A percentile compares a stretch with the other conserved stretches of the same genome.
Evolutionary conservation across 2,329 filamentous ascomycete species (phyloP).

Genomic region (Phoma sp.): DNA sequence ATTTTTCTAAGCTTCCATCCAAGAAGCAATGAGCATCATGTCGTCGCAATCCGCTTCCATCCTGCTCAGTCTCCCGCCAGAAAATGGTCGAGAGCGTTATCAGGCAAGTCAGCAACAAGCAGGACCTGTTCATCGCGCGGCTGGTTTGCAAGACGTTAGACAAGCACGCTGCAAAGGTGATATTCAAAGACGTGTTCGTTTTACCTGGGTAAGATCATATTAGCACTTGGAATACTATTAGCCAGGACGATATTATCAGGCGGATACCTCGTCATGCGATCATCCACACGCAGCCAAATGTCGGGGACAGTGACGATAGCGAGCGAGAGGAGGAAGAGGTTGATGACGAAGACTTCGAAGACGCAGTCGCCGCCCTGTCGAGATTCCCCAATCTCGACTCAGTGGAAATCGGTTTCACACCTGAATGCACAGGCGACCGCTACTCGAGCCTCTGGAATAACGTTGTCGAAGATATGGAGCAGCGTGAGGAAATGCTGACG

Average conservation of each 20-base stretch:
- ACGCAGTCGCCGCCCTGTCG: neutral
- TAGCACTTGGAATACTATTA: slow-evolving; percentile 25
- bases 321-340: neutral
- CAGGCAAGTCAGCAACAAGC: neutral
- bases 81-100: neutral
- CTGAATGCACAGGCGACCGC: neutral
- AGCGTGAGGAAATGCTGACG: neutral
- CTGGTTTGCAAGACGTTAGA: neutral
- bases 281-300: slow-evolving; percentile 6
- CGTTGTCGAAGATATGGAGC: neutral
- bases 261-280: slow-evolving; percentile 10
- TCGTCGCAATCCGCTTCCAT: neutral
- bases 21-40: neutral
- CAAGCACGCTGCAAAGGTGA: neutral
- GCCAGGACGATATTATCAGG: slow-evolving; percentile 4
- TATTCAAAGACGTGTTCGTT: neutral
- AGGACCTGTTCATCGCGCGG: neutral
- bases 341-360: neutral
- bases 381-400: slow-evolving; percentile 1
- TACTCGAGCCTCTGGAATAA: neutral
- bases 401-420: neutral
- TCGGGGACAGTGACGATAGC: neutral
- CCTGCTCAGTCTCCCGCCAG: neutral
- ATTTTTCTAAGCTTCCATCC: neutral
- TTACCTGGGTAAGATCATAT: neutral